Evolutionary conservation across 169 alveolate species (phyloP), one percentile per base, ranked within the genome.

Genomic region (Plasmodium gonderi): DNA sequence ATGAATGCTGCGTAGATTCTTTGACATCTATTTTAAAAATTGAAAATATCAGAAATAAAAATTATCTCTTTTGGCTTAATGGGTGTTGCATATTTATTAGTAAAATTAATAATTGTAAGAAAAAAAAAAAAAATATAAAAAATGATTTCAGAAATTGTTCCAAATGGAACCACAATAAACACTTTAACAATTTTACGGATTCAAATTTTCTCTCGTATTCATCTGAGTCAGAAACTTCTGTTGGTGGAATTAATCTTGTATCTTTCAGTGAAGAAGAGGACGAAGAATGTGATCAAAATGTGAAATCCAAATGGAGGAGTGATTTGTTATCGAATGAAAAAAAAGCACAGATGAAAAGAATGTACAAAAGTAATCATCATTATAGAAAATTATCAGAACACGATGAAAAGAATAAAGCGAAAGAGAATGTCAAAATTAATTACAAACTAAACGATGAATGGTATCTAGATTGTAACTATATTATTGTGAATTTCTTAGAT

Each of bases 21-120:
- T 78, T 90, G 36, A 38, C 67, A 1, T 90, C 94, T 33, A 90
- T 90, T 79, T 29, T 90, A 51, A 76, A 78, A 77, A 78, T 90
- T 47, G 94, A 90, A 77, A 90, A 76, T 44, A 78, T 90, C 26
- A 8, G 91, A 49, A 90, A 90, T 78, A 76, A 69, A 79, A 78
- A 90, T 42, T 90, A 90, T 72, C 64, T 90, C 31, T 90, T 90
- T 33, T 90, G 94, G 94, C 76, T 90, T 17, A 90, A 90, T 69
- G 94, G 91, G 2, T 90, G 91, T 42, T 78, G 83, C 23, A 65
- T 90, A 67, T 90, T 90, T 42, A 90, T 90, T 26, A 79, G 91
- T 40, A 76, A 76, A 90, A 90, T 90, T 67, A 90, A 90, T 49
- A 90, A 78, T 79, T 78, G 14, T 33, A 90, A 78, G 51, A 47